Percentiles rank a stretch among this genome's conserved stretches.
These are phyloP conservation scores for Meyerozyma sp. DNA, from an alignment of 1,139 yeast genomes.

Conservation along the genomic window DNA sequence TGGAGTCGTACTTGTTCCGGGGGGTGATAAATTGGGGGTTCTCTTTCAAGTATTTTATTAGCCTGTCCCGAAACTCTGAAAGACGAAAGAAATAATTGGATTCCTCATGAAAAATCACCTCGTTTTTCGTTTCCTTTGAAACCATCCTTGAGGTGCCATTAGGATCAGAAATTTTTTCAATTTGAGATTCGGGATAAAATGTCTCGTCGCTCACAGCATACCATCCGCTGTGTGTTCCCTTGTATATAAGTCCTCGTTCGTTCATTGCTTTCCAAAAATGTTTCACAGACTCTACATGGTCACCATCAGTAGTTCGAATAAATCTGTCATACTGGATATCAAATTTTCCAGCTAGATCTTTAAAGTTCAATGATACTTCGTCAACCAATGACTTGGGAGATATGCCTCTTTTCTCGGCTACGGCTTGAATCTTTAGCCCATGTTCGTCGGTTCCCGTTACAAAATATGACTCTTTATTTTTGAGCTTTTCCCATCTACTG, in stretches of 20 bases:
- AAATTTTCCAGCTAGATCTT: slow-evolving; percentile 50
- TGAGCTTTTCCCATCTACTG: slow-evolving; percentile 61
- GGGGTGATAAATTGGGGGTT: slow-evolving; percentile 67
- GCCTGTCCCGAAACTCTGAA: slow-evolving; percentile 49
- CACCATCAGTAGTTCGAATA: slow-evolving; percentile 84
- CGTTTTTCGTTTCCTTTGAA: slow-evolving; percentile 72
- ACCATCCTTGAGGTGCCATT: slow-evolving; percentile 33
- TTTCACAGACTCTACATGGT: slow-evolving; percentile 63
- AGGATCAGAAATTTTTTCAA: slow-evolving; percentile 40
- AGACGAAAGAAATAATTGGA: slow-evolving; percentile 82
- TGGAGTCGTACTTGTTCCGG: slow-evolving; percentile 43
- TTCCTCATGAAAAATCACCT: slow-evolving; percentile 73
- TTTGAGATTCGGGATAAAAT: slow-evolving; percentile 80
- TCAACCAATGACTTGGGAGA: slow-evolving; percentile 72
- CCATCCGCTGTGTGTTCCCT: slow-evolving; percentile 90
- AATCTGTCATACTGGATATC: slow-evolving; percentile 67
- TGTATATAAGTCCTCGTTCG: slow-evolving; percentile 63
- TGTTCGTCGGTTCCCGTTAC: slow-evolving; percentile 98
- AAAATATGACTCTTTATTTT: slow-evolving; percentile 38
- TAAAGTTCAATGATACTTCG: slow-evolving; percentile 58
- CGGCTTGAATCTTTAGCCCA: slow-evolving; percentile 83
- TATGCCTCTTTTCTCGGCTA: slow-evolving; percentile 47
- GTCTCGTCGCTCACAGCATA: slow-evolving; percentile 93
- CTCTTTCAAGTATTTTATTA: slow-evolving; percentile 43
- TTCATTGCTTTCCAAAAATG: slow-evolving; percentile 63